Evolutionary conservation across 164 flowering plant species (phyloP), one percentile per base, ranked within the genome.

Genomic region (Echeveria elegans): DNA sequence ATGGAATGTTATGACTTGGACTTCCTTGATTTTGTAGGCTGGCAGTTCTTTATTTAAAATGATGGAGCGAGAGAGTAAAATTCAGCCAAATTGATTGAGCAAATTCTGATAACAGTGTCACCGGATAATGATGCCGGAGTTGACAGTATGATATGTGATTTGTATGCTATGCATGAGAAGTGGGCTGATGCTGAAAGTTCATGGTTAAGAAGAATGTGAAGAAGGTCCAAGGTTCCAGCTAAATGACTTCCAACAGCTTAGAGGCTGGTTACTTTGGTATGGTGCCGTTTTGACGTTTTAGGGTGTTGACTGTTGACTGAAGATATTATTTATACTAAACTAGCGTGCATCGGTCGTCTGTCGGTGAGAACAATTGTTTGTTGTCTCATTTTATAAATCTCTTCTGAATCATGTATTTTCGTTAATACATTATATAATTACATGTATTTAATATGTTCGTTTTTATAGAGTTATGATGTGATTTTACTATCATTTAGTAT

Each of bases 111-210:
- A 31, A 63, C 66, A 36, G 73, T 81, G 24, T 74, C 70, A 64
- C 87, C 90, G 2, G 86, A 84, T 64, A 75, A 75, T n/a, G 80
- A 82, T 71, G 90, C 87, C 64, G 93, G 93, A 43, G 80, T 88
- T 65, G 86, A 78, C 64, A 68, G 78, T 29, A 81, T 86, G 10
- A 71, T 88, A 18, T 76, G 73, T 60, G 86, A 88, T 78, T 24
- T 86, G 68, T 86, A 82, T 77, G 78, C 72, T 66, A 64, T 78
- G 75, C 73, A 52, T 71, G 85, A 69, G 23, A 88, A 85, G 70
- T 80, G 87, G 90, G 80, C 76, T 56, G 83, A 78, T 21, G 87
- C 82, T 9, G 83, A 82, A 63, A 68, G 70, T 53, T 80, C 50
- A 82, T 86, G 89, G 64, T 72, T 31, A 64, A 68, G 2, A 67